Base-by-base conservation (phyloP, 371 early-diverging fungal species). In the Batkoa obscura region DNA sequence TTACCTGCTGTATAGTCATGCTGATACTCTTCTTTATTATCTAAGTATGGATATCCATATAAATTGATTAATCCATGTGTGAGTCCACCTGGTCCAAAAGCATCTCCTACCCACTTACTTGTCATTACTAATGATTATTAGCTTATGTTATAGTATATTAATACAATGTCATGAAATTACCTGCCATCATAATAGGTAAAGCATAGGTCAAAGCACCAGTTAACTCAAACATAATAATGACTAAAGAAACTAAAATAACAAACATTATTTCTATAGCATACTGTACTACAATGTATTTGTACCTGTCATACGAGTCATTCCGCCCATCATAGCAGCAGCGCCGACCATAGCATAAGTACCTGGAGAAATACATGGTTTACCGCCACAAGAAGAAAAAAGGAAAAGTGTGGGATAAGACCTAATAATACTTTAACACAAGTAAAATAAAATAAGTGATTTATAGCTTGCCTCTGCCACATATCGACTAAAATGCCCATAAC, bases 321-420 rank as follows among this genome's bases (percentile, higher is more conserved):
- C 94, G 1, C 86, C 84, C 58, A 96, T 68, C 34, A 83, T 75
- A 2, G 94, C 92, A 2, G 91, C 92, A 0, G 94, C 94, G 5
- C 95, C 97, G 2, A 95, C 86, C 68, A 94, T 76, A 0, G 97
- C 92, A 66, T 96, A 96, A 9, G 88, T 81, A 32, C 94, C 97
- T 0, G 93, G 90, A 10, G 83, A 88, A 9, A 96, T 76, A 64
- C 95, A 94, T 38, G 66, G 67, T 5, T 63, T 67, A 54, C 72
- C 75, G 3, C 68, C 60, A 55, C 55, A 41, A 3, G 55, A 5
- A 15, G 43, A 8, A 33, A 55, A 43, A 4, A 43, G 42, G 34
- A 55, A 55, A 3, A 43, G 55, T 3, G 3, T 10, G 9, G 43
- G 53, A 31, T 33, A 53, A 9, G 30, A 9, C 35, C 53, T 53